Conservation (phyloP, 1,284 basidiomycete genomes). For the Malassezia globosa region DNA sequence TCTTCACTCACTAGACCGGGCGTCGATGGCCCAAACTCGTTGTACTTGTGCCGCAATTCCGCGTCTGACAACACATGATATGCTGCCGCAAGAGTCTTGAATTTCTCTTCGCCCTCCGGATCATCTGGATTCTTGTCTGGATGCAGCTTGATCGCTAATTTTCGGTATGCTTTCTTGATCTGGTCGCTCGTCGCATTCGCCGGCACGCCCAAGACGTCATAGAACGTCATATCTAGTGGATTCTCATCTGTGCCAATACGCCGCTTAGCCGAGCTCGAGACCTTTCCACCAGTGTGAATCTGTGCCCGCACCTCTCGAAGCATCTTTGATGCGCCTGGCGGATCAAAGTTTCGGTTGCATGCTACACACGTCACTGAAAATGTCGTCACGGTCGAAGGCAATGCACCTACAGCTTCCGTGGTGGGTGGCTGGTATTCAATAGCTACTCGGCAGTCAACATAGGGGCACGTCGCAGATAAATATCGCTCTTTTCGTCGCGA, state of each 20-base stretch:
- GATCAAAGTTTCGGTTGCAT: slow-evolving; percentile 41
- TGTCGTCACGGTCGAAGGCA: slow-evolving; percentile 29
- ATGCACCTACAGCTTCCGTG: slow-evolving; percentile 16
- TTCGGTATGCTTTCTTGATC: slow-evolving; percentile 89
- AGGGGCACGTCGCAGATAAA: slow-evolving; percentile 33
- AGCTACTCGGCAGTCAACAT: slow-evolving; percentile 32
- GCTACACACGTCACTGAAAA: slow-evolving; percentile 41
- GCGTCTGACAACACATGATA: slow-evolving; percentile 64
- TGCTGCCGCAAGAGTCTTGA: slow-evolving; percentile 54
- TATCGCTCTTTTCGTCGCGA: slow-evolving; percentile 40
- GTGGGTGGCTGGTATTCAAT: slow-evolving; percentile 39
- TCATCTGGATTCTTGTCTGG: slow-evolving; percentile 77
- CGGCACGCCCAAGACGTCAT: slow-evolving; percentile 61
- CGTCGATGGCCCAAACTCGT: slow-evolving; percentile 57
- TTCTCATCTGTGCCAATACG: slow-evolving; percentile 45
- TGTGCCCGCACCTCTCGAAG: slow-evolving; percentile 28
- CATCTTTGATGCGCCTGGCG: slow-evolving; percentile 32
- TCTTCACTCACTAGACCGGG: slow-evolving; percentile 41
- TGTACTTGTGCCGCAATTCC: slow-evolving; percentile 74
- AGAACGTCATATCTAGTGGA: slow-evolving; percentile 44
- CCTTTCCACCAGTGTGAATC: slow-evolving; percentile 22
- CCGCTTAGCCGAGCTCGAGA: slow-evolving; percentile 20
- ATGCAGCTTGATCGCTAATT: slow-evolving; percentile 76
- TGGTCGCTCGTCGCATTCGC: slow-evolving; percentile 68
- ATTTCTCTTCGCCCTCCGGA: slow-evolving; percentile 72